Evolutionary conservation across 768 basidiomycete species (phyloP).

Genomic region (Tremella yokohamensis): DNA sequence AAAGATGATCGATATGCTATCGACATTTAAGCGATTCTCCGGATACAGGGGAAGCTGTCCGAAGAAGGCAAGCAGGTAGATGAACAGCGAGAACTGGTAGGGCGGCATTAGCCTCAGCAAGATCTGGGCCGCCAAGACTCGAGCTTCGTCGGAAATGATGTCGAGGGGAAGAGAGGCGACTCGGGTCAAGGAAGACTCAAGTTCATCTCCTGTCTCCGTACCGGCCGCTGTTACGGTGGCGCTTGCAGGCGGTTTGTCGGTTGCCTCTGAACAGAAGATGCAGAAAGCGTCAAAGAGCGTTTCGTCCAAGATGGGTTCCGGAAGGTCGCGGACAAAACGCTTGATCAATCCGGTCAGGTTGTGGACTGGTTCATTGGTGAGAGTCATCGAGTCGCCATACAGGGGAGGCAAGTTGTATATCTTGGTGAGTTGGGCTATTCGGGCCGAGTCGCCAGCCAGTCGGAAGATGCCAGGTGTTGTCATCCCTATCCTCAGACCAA

Average conservation of each 20-base stretch:
- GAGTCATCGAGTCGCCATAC: slow-evolving; percentile 34
- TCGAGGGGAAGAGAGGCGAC: slow-evolving; percentile 24
- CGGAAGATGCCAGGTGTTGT: slow-evolving; percentile 43
- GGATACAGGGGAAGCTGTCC: slow-evolving; percentile 58
- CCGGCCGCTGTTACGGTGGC: no score
- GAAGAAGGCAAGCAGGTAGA: slow-evolving; percentile 72
- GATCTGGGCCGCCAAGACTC: slow-evolving; percentile 55
- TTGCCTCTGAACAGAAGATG: slow-evolving; percentile 52
- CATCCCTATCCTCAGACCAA: slow-evolving; percentile 25
- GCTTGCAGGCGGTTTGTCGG: no score
- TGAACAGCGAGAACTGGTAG: slow-evolving; percentile 64
- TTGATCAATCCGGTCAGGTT: slow-evolving; percentile 51
- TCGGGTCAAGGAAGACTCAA: slow-evolving; percentile 15
- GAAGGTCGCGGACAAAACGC: slow-evolving; percentile 56
- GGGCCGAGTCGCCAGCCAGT: slow-evolving; percentile 38
- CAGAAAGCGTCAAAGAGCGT: slow-evolving; percentile 55
- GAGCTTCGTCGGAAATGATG: slow-evolving; percentile 14
- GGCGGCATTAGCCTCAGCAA: slow-evolving; percentile 57
- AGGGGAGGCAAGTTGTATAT: slow-evolving; percentile 38
- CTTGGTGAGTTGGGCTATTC: slow-evolving; percentile 34
- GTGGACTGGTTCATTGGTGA: slow-evolving; percentile 33
- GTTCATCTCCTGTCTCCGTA: no score
- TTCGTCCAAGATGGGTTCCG: slow-evolving; percentile 55
- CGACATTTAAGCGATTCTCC: slow-evolving; percentile 56
- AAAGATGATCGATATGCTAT: slow-evolving; percentile 57